These are phyloP conservation scores for Miscanthus sacchariflorus DNA, from an alignment of 202 grass and related monocot genomes.

Conservation along the genomic window DNA sequence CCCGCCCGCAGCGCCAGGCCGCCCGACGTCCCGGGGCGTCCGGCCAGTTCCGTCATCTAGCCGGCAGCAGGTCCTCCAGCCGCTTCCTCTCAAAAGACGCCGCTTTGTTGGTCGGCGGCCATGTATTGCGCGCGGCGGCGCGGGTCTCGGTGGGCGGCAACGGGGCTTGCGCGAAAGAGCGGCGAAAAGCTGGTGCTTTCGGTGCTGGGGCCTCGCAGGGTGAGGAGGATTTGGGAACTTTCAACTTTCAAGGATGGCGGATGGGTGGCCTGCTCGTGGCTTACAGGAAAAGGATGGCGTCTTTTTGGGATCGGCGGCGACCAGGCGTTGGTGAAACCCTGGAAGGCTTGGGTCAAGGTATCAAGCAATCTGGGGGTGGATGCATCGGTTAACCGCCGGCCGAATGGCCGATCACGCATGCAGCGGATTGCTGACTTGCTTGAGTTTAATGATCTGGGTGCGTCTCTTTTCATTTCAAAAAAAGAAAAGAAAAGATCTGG, in stretches of 20 bases:
- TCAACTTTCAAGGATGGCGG: constrained; percentile 12
- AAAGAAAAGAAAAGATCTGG: too few species aligned
- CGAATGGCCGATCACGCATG: too few species aligned
- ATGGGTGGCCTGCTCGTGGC: background rate
- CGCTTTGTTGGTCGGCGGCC: constrained; percentile 8
- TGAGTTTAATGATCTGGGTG: too few species aligned
- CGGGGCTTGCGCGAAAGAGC: constrained; percentile 30
- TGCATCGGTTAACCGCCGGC: too few species aligned
- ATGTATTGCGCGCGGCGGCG: background rate
- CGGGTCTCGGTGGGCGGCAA: constrained; percentile 21
- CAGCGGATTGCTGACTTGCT: too few species aligned
- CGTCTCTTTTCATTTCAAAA: too few species aligned
- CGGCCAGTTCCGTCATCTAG: constrained; percentile 66
- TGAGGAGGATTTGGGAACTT: background rate
- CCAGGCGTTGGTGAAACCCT: too few species aligned
- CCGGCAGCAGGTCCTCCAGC: background rate
- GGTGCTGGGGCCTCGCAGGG: background rate
- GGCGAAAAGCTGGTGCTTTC: constrained; percentile 29
- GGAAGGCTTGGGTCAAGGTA: too few species aligned
- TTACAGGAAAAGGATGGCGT: background rate
- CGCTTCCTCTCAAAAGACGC: constrained; percentile 34
- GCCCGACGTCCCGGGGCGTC: constrained; percentile 85
- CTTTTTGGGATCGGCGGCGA: background rate
- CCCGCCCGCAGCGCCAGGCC: constrained; percentile 72
- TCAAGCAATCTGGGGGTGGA: background rate